Evolutionary conservation across 148 eudicot genomes (phyloP).

Genomic region (Tetragonia tetragonoides): DNA sequence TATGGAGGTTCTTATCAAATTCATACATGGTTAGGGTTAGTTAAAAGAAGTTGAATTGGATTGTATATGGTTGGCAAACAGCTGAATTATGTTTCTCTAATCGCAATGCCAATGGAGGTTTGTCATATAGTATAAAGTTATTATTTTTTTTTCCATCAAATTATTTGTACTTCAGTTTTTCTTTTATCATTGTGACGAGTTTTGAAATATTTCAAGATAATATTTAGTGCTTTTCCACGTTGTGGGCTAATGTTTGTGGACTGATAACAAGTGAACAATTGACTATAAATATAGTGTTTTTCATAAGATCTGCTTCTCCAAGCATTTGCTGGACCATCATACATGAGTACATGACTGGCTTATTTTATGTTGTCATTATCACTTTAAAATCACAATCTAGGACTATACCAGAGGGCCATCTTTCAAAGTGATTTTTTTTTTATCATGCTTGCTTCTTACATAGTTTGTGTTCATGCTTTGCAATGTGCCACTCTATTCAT

Average conservation of each 20-base stretch:
- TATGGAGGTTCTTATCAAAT: neutral
- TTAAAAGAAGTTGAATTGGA: neutral
- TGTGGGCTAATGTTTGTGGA: neutral
- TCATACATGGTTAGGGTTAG: neutral
- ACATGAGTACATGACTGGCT: neutral
- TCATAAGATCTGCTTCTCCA: neutral
- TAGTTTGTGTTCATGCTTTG: constrained; percentile 5
- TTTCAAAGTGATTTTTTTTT: neutral
- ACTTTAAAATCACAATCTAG: neutral
- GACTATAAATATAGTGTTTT: too few relatives aligned
- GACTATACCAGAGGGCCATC: neutral
- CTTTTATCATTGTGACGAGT: too few relatives aligned
- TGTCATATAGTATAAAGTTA: neutral
- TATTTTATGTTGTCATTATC: neutral
- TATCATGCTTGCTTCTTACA: neutral
- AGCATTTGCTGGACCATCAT: neutral
- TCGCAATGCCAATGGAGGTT: neutral
- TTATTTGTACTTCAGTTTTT: neutral
- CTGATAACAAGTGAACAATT: neutral
- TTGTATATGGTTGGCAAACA: neutral
- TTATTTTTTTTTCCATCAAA: neutral
- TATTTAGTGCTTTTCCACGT: neutral
- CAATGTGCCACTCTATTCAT: neutral
- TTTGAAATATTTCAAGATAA: neutral
- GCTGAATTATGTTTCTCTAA: neutral